Base-by-base conservation (phyloP, 2,329 filamentous ascomycete species). In the Bertia moriformis region DNA sequence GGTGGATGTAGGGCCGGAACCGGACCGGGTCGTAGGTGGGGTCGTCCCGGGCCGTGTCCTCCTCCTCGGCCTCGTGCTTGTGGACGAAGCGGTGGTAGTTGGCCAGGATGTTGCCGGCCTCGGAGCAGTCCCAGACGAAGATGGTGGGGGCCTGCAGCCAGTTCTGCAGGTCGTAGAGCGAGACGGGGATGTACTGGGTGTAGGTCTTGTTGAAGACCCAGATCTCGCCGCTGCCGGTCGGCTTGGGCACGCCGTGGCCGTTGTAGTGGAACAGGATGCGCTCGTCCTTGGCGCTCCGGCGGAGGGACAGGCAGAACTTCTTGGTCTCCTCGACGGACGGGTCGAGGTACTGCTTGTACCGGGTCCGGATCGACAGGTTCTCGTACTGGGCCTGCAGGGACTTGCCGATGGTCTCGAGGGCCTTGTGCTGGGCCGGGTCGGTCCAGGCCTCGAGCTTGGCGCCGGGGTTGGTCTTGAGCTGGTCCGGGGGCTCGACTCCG, bases 171-270 rank as follows among this genome's bases (percentile, higher is more conserved):
- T 98, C 91, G 51, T 93, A 95, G 5, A 98, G 65, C 1, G 89
- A 94, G 33, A 98, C 84, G 0, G 91, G 91, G 32, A 98, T 98
- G 55, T 98, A 98, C 59, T 98, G 91, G 0, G 91, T 98, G 56
- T 95, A 98, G 48, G 86, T 96, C 49, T 91, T 89, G 60, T 98
- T 98, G 59, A 98, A 98, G 4, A 96, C 93, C 91, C 91, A 98
- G 15, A 98, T 93, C 58, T 98, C 91, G 14, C 91, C 91, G 3
- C 89, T 95, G 3, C 83, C 78, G 1, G 91, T 98, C 3, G 91
- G 91, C 52, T 95, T 87, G 1, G 91, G 91, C 10, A 98, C 91
- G 37, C 91, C 91, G 57, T 98, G 91, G 14, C 91, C 91, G 51
- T 98, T 98, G 67, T 98, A 98, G 56, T 98, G 91, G 51, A 98